Evolutionary conservation across 75 land plant genomes (phyloP), one percentile per base, ranked within the genome.

Genomic region (Cunninghamia lanceolata): DNA sequence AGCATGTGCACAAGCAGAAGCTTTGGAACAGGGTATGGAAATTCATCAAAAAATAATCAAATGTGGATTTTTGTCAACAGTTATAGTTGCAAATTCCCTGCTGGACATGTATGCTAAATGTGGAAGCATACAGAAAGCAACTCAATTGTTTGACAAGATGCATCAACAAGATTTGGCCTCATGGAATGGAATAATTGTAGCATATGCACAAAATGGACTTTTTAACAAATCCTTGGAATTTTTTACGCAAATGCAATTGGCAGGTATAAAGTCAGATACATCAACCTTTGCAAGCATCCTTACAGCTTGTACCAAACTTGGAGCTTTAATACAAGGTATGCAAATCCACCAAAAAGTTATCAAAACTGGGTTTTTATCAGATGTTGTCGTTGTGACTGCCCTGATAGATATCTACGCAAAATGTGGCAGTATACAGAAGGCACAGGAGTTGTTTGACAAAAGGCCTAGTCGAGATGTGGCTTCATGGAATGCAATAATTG

Each of bases 51-150:
- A 85, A 39, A 56, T 85, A 42, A 30, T 40, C 17, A 45, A 40
- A 39, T 42, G 10, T 7, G 74, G 53, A 9, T 53, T 83, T 21
- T 16, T 47, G 17, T 21, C 42, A 4, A 16, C 85, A 8, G 54
- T 43, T 28, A 19, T 40, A 32, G 74, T 84, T 13, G 79, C 19
- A 10, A 84, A 84, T 76, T 82, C 85, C 7, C 45, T 84, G 7
- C 83, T 84, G 6, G 82, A 77, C 83, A 74, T 84, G 85, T 84
- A 84, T 84, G 79, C 79, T 39, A 84, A n/a, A 77, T 76, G 45
- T 39, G 40, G 85, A 66, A 39, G 32, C 39, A 36, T 66, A 4
- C 30, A 39, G 16, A 75, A 80, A 17, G 39, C 84, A 84, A 30
- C 28, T 30, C 5, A 80, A 16, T 36, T 84, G 34, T 84, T 84